phyloP scores from a whole-genome alignment of 345 rosid species.

The Boechera divaricarpa region DNA sequence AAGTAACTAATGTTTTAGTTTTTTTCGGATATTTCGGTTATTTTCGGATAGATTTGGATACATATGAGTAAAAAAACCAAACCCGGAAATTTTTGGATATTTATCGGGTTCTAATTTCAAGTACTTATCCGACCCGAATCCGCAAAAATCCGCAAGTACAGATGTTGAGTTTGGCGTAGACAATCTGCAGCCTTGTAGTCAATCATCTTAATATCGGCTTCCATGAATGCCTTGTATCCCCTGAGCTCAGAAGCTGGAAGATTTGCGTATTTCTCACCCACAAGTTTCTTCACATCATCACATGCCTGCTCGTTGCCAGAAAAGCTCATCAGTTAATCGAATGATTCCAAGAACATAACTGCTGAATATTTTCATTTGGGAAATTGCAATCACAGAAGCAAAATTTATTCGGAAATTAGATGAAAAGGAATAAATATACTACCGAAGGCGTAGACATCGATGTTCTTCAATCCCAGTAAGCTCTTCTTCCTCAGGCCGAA shows the following conservation, averaged over 20 bases:
- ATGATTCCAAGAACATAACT: too few species aligned
- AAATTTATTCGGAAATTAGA: too few species aligned
- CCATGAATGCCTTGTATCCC: conserved; percentile 60
- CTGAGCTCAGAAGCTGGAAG: conserved; percentile 62
- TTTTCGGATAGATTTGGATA: too few species aligned
- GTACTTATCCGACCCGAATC: too few species aligned
- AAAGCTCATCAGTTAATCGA: conserved; percentile 2
- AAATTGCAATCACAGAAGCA: neutral
- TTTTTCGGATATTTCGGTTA: too few species aligned
- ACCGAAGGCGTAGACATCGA: conserved; percentile 83
- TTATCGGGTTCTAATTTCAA: too few species aligned
- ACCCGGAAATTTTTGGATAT: too few species aligned
- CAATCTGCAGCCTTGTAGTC: conserved; percentile 82
- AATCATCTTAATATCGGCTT: conserved; percentile 66
- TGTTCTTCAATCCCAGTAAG: conserved; percentile 78
- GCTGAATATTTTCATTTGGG: neutral
- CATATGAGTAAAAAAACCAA: too few species aligned
- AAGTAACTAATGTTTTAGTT: too few species aligned
- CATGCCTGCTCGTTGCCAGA: conserved; percentile 52
- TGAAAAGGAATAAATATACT: conserved; percentile 26
- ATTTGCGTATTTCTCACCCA: conserved; percentile 66
- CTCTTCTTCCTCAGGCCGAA: conserved; percentile 83
- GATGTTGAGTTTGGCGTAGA: conserved; percentile 72
- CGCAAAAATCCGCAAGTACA: conserved; percentile 41
- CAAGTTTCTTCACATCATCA: conserved; percentile 57